Conservation (phyloP, 768 basidiomycete genomes). For the Boletus rubescentipes region DNA sequence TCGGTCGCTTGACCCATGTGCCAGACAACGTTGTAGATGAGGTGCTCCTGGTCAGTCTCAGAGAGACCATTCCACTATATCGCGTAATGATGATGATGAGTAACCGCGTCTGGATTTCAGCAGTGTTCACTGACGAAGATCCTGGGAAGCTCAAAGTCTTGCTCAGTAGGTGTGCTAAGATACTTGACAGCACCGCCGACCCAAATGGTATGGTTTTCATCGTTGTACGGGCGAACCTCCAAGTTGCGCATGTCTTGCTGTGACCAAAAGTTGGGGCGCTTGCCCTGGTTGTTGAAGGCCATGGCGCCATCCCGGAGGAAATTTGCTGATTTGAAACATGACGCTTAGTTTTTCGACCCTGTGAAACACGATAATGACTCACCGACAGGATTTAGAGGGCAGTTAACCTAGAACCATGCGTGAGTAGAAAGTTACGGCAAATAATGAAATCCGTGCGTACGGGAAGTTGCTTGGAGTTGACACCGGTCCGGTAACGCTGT, state of each 20-base stretch:
- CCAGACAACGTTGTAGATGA: constrained; percentile 38
- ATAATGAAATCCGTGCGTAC: constrained; percentile 9
- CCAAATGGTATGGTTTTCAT: constrained; percentile 43
- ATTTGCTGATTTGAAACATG: constrained; percentile 27
- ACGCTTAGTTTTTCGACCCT: background rate
- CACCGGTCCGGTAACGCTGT: constrained; percentile 39
- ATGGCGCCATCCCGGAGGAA: constrained; percentile 40
- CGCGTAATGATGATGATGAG: too few relatives aligned
- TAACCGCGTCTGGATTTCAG: too few relatives aligned
- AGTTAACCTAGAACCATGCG: constrained; percentile 30
- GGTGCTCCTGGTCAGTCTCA: constrained; percentile 34
- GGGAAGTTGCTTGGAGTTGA: constrained; percentile 40
- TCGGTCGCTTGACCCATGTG: constrained; percentile 38
- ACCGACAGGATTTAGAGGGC: constrained; percentile 39
- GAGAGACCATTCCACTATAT: constrained; percentile 35
- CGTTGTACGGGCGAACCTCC: constrained; percentile 32
- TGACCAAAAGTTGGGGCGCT: constrained; percentile 39
- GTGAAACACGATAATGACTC: constrained; percentile 4
- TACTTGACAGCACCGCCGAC: constrained; percentile 40
- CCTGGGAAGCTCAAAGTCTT: constrained; percentile 41
- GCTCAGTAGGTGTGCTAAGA: constrained; percentile 35
- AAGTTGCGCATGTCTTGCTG: constrained; percentile 36
- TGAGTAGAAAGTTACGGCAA: background rate
- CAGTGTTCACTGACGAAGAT: too few relatives aligned
- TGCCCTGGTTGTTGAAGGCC: too few relatives aligned